phyloP scores from a whole-genome alignment of 2,329 filamentous ascomycete genomes.

The Diaporthe batatas region DNA sequence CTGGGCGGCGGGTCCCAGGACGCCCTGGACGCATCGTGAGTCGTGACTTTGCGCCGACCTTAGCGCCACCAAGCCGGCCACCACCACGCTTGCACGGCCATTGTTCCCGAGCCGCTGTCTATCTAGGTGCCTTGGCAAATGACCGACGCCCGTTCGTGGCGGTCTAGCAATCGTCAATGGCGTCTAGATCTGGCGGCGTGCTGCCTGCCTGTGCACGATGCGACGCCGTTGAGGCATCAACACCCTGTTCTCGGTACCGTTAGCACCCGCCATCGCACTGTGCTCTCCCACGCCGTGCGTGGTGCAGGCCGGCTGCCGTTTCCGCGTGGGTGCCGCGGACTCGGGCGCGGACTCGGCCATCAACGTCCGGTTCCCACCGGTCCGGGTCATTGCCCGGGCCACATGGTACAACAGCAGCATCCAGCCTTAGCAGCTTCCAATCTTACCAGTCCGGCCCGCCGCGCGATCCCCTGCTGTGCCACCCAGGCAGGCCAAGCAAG shows the following conservation, averaged over 20 bases:
- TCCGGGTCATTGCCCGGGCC: background rate
- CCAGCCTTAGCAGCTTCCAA: slow-evolving; percentile 26
- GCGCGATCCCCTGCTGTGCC: slow-evolving; percentile 4
- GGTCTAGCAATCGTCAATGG: slow-evolving; percentile 17
- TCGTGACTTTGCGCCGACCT: slow-evolving; percentile 16
- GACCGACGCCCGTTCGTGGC: background rate
- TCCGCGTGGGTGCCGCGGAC: slow-evolving; percentile 2
- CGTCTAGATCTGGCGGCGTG: slow-evolving; percentile 15
- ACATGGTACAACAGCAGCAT: slow-evolving; percentile 12
- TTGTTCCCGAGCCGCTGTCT: slow-evolving; percentile 15
- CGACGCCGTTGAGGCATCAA: slow-evolving; percentile 16
- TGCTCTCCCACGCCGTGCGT: no score
- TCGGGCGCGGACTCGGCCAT: slow-evolving; percentile 13
- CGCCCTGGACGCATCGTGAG: no score
- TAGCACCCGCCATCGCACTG: background rate
- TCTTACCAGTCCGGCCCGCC: background rate
- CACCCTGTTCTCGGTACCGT: background rate
- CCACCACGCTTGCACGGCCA: slow-evolving; percentile 24
- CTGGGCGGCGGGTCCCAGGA: background rate
- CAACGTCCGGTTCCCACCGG: background rate
- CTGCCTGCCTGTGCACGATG: background rate
- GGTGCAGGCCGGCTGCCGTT: background rate
- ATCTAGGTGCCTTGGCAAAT: background rate
- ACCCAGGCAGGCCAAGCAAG: background rate
- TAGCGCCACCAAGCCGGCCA: slow-evolving; percentile 22